Conservation (phyloP, 257 asterid species). For the Fraxinus americana region DNA sequence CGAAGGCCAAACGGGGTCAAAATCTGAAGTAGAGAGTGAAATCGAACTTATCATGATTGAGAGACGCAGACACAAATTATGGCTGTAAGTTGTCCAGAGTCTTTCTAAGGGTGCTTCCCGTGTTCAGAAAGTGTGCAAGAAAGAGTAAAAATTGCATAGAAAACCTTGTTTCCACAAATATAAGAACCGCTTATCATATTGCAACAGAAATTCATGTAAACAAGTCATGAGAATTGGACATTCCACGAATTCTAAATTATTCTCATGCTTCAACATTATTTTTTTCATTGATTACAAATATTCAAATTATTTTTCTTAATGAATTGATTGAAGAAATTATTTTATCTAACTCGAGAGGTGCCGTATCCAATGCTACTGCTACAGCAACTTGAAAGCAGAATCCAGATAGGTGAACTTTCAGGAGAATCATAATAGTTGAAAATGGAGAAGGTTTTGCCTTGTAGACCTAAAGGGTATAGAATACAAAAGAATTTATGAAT, state of each 20-base stretch:
- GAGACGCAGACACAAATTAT: background rate
- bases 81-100: background rate
- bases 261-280: slow-evolving; percentile 1
- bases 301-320: background rate
- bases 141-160: background rate
- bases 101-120: background rate
- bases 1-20: background rate
- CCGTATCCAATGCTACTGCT: background rate
- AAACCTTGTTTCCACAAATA: background rate
- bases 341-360: background rate
- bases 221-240: background rate
- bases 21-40: background rate
- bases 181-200: background rate
- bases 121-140: background rate
- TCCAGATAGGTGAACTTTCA: background rate
- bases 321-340: background rate
- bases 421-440: slow-evolving; percentile 5
- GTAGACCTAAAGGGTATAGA: slow-evolving; percentile 8
- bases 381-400: slow-evolving; percentile 9
- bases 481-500: background rate
- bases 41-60: background rate
- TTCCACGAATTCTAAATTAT: background rate
- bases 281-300: background rate
- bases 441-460: slow-evolving; percentile 5
- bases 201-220: background rate